Conservation (phyloP, 2,329 filamentous ascomycete species). For the Claviceps lovelessii region DNA sequence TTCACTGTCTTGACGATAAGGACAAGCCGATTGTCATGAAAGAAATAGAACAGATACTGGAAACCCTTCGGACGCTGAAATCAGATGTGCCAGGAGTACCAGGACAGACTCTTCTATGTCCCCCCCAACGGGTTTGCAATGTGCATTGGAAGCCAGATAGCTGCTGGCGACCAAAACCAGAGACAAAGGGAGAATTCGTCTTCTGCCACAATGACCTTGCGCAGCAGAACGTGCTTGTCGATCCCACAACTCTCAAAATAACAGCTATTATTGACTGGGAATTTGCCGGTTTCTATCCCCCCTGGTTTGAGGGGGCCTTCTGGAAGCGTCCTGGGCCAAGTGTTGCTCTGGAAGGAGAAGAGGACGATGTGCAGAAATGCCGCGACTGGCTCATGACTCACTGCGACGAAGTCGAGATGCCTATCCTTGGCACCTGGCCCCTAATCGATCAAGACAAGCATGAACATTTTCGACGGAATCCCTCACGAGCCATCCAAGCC, state of each 20-base stretch:
- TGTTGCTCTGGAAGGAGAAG: slow-evolving; percentile 5
- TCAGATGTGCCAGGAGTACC: slow-evolving; percentile 7
- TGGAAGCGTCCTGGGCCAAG: slow-evolving; percentile 8
- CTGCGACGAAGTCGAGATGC: background rate
- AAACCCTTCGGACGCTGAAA: background rate
- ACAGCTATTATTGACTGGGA: slow-evolving; percentile 20
- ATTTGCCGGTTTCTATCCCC: slow-evolving; percentile 9
- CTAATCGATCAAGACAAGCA: no score
- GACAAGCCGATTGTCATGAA: slow-evolving; percentile 1
- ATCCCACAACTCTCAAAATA: slow-evolving; percentile 14
- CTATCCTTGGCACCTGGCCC: background rate
- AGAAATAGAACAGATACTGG: slow-evolving; percentile 1
- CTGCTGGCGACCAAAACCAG: background rate
- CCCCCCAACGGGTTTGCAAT: background rate
- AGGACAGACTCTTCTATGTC: slow-evolving; percentile 4
- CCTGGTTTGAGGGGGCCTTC: slow-evolving; percentile 9
- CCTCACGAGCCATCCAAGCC: no score
- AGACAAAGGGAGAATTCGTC: slow-evolving; percentile 4
- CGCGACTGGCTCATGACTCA: background rate
- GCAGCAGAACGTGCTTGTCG: slow-evolving; percentile 8
- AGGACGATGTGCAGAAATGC: slow-evolving; percentile 1
- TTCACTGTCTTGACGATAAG: background rate
- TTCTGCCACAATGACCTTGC: slow-evolving; percentile 8
- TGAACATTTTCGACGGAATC: no score
- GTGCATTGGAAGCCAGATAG: no score